Percentiles rank a stretch among this genome's conserved stretches.
Evolutionary conservation across 441 rosid genomes (phyloP).

Genomic region (Oxalis stricta): DNA sequence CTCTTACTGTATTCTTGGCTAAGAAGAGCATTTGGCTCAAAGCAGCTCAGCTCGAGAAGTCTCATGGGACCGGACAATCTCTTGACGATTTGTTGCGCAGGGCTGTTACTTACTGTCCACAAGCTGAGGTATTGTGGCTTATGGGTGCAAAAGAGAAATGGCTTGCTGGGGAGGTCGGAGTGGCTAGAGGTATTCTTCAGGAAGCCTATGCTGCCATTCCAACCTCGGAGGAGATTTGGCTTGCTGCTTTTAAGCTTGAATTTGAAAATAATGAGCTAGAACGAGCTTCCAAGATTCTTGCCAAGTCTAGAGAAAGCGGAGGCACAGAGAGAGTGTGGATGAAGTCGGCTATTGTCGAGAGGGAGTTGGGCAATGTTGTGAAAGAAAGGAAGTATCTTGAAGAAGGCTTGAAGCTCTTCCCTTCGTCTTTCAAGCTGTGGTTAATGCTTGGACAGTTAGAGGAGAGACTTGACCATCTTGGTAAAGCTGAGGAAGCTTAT

Average conservation of each 20-base stretch:
- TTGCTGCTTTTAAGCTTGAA: slow-evolving; percentile 96
- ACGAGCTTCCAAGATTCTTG: slow-evolving; percentile 86
- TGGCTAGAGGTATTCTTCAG: slow-evolving; percentile 87
- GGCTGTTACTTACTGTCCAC: slow-evolving; percentile 82
- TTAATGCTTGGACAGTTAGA: slow-evolving; percentile 92
- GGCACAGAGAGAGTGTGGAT: slow-evolving; percentile 98
- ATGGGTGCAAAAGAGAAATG: slow-evolving; percentile 98
- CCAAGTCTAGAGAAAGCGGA: slow-evolving; percentile 93
- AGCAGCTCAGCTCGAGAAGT: slow-evolving; percentile 96
- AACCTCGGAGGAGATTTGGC: slow-evolving; percentile 93
- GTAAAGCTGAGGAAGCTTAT: slow-evolving; percentile 55
- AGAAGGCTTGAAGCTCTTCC: slow-evolving; percentile 73
- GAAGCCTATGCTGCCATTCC: slow-evolving; percentile 95
- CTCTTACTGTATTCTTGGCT: slow-evolving; percentile 75
- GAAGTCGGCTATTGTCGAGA: slow-evolving; percentile 93
- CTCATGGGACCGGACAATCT: slow-evolving; percentile 87
- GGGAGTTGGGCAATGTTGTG: slow-evolving; percentile 61
- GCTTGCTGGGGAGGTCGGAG: slow-evolving; percentile 95
- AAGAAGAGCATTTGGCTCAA: slow-evolving; percentile 96
- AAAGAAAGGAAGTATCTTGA: slow-evolving; percentile 75
- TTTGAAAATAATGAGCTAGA: slow-evolving; percentile 94
- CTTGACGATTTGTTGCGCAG: slow-evolving; percentile 79
- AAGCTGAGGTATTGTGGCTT: slow-evolving; percentile 95
- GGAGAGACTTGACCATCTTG: slow-evolving; percentile 46
- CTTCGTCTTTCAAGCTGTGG: slow-evolving; percentile 84